These are phyloP conservation scores for Leonotis leonurus DNA, from an alignment of 257 asterid genomes.

Conservation along the genomic window DNA sequence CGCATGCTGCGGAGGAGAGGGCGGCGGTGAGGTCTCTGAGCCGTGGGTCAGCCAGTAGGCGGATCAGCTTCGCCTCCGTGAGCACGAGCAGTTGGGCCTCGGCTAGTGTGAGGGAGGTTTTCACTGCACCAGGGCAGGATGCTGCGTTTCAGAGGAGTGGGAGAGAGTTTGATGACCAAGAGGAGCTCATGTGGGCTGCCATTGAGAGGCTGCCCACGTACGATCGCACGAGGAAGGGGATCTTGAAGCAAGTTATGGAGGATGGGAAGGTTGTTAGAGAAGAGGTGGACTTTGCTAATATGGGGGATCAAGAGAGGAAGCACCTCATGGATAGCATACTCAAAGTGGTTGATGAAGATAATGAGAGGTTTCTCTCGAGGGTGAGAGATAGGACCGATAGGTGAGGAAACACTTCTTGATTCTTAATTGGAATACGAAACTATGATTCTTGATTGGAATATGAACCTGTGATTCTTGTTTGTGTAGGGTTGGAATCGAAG, in stretches of 20 bases:
- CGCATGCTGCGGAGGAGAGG: slow-evolving; percentile 38
- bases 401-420: slow-evolving; percentile 26
- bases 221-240: slow-evolving; percentile 77
- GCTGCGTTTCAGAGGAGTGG: slow-evolving; percentile 58
- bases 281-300: slow-evolving; percentile 62
- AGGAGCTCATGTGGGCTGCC: slow-evolving; percentile 93
- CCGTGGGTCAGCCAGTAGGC: slow-evolving; percentile 44
- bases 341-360: slow-evolving; percentile 82
- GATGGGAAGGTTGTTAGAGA: slow-evolving; percentile 62
- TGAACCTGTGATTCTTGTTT: neutral
- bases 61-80: slow-evolving; percentile 44
- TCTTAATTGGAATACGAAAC: neutral
- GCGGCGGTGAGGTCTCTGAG: slow-evolving; percentile 52
- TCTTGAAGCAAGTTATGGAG: slow-evolving; percentile 56
- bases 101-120: slow-evolving; percentile 62
- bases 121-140: slow-evolving; percentile 58
- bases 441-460: neutral
- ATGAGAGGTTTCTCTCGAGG: slow-evolving; percentile 66
- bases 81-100: slow-evolving; percentile 75
- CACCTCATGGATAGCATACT: slow-evolving; percentile 55
- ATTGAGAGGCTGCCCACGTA: slow-evolving; percentile 87
- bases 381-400: slow-evolving; percentile 74
- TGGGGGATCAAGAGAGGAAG: slow-evolving; percentile 58
- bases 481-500: slow-evolving; percentile 66
- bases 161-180: slow-evolving; percentile 68